These are phyloP conservation scores for Mycosphaerelloides madeirae DNA, from an alignment of 2,329 filamentous ascomycete species.

Conservation along the genomic window DNA sequence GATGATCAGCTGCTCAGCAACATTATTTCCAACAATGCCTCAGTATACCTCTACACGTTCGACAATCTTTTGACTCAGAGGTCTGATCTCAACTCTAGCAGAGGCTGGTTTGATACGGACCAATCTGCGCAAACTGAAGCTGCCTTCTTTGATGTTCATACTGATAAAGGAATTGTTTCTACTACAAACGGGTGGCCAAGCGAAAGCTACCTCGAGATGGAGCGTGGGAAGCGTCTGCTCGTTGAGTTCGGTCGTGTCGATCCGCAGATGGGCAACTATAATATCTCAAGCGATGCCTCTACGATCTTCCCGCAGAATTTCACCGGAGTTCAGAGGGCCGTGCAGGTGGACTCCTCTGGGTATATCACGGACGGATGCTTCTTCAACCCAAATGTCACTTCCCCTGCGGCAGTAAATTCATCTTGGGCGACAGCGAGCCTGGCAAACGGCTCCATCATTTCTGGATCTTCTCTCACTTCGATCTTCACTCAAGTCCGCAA, in stretches of 20 bases:
- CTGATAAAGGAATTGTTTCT: conserved; percentile 33
- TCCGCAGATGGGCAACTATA: conserved; percentile 53
- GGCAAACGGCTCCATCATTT: conserved; percentile 11
- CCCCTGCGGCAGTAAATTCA: conserved; percentile 44
- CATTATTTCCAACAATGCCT: conserved; percentile 46
- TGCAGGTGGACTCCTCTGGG: conserved; percentile 37
- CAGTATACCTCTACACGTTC: conserved; percentile 53
- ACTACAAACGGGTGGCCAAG: conserved; percentile 61
- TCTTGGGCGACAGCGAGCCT: conserved; percentile 48
- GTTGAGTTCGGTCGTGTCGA: conserved; percentile 54
- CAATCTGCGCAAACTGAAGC: conserved; percentile 42
- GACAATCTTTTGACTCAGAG: conserved; percentile 48
- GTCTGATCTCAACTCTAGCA: conserved; percentile 48
- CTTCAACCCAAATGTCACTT: conserved; percentile 40
- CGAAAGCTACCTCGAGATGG: conserved; percentile 54
- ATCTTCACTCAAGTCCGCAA: conserved; percentile 33
- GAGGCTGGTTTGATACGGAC: conserved; percentile 51
- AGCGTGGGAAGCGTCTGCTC: conserved; percentile 49
- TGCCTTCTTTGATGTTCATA: conserved; percentile 49
- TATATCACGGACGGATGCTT: conserved; percentile 51
- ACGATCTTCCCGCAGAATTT: conserved; percentile 50
- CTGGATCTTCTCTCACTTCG: conserved; percentile 11
- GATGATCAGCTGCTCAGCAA: conserved; percentile 43
- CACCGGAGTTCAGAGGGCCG: conserved; percentile 36
- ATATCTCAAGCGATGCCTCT: conserved; percentile 47